Evolutionary conservation across 164 flowering plant species (phyloP).

Genomic region (Vitis rotundifolia): DNA sequence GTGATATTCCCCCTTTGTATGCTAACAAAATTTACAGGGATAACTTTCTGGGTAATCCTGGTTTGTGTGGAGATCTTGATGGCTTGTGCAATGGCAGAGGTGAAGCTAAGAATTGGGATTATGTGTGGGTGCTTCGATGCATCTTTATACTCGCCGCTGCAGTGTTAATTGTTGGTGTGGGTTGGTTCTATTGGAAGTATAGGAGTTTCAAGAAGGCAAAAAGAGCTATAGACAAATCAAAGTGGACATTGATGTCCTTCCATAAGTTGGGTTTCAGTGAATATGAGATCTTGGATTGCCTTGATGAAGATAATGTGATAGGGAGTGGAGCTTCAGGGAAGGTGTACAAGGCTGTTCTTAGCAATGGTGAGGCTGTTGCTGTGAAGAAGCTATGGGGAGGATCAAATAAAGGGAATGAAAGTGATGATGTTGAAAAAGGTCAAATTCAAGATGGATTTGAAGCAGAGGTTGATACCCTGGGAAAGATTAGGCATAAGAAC

Average conservation of each 20-base stretch:
- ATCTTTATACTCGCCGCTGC: constrained; percentile 51
- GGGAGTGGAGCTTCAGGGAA: constrained; percentile 73
- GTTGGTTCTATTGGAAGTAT: constrained; percentile 54
- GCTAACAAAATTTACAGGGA: constrained; percentile 40
- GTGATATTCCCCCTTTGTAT: constrained; percentile 53
- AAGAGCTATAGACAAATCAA: constrained; percentile 48
- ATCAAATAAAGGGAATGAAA: constrained; percentile 29
- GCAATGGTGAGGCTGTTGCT: constrained; percentile 67
- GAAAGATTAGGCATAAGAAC: constrained; percentile 77
- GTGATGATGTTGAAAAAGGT: constrained; percentile 49
- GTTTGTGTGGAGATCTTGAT: constrained; percentile 50
- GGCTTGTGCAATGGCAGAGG: constrained; percentile 41
- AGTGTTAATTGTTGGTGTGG: constrained; percentile 44
- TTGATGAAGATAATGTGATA: constrained; percentile 74
- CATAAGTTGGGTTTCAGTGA: constrained; percentile 70
- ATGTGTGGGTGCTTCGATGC: constrained; percentile 43
- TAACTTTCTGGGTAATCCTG: constrained; percentile 70
- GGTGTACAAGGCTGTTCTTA: constrained; percentile 70
- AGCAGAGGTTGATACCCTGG: constrained; percentile 71
- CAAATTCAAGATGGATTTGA: constrained; percentile 44
- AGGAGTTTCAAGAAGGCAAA: constrained; percentile 43
- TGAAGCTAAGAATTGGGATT: constrained; percentile 33
- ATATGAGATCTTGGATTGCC: constrained; percentile 56
- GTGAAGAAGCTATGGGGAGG: constrained; percentile 73
- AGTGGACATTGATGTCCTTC: constrained; percentile 77